Base-by-base conservation (phyloP, 2,329 filamentous ascomycete species). In the Sarocladium kiliense region DNA sequence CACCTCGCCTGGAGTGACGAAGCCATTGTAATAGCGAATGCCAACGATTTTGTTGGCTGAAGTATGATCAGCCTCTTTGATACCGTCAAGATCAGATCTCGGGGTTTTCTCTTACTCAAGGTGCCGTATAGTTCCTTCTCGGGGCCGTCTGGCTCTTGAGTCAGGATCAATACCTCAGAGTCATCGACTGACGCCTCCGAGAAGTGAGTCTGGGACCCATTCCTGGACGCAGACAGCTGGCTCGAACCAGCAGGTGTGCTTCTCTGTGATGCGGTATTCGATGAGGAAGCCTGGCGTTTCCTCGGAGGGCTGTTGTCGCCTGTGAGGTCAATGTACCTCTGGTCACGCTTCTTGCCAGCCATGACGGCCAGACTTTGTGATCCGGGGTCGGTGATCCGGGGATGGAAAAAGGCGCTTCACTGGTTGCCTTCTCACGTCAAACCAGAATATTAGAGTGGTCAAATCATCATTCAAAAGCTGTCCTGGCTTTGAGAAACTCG, bases 1-100 rank as follows among this genome's bases (percentile, higher is more conserved):
- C 54, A 79, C 74, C 65, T 90, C 86, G 23, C 85, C 84, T 2
- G 74, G 61, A 7, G 78, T 84, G 14, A 85, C 86, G 60, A 78
- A 74, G 1, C 86, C 86, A 55, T 68, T 69, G 66, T 90, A 89
- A 65, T 82, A 88, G 44, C 72, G 77, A 62, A 64, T 79, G 6
- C 77, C 77, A 2, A 80, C 77, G 57, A 80, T 74, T 60, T 79
- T 80, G 37, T 66, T 71, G 50, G 3, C 27, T 26, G 9, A 26
- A 10, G 6, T 4, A 3, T 11, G 3, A 18, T 47, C n/a, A 30
- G 23, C 25, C n/a, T 12, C 11, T 27, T 12, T 3, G 30, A 12
- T 16, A 18, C 25, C 44, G 12, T 27, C 14, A 3, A 6, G 12
- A 39, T 21, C 44, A 3, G 3, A n/a, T n/a, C 6, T 30, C 12